phyloP scores from a whole-genome alignment of 805 yeast genomes.

The Kluyveromyces aestuarii region DNA sequence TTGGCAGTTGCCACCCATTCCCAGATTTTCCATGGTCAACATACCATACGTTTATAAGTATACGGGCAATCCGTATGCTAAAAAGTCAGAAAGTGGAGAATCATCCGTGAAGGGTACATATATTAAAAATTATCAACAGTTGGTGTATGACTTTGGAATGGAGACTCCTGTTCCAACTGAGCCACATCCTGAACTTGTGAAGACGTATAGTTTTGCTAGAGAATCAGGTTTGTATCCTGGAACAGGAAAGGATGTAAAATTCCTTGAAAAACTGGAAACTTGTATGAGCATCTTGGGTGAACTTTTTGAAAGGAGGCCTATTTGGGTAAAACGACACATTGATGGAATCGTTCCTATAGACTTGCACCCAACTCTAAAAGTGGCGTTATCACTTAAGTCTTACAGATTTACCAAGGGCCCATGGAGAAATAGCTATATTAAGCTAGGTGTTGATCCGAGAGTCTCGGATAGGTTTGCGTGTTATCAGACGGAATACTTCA shows the following conservation, averaged over 20 bases:
- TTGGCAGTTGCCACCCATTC: conserved; percentile 66
- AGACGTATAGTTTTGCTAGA: conserved; percentile 34
- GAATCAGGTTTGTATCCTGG: conserved; percentile 26
- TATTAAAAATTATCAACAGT: conserved; percentile 34
- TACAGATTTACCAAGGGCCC: conserved; percentile 85
- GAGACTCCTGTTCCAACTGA: conserved; percentile 37
- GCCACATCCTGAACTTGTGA: conserved; percentile 42
- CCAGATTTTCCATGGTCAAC: conserved; percentile 65
- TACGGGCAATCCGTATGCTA: conserved; percentile 57
- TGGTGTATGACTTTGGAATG: conserved; percentile 38
- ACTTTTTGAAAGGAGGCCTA: conserved; percentile 63
- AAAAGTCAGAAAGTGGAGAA: conserved; percentile 46
- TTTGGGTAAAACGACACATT: conserved; percentile 78
- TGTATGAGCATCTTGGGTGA: conserved; percentile 25
- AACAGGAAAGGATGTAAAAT: conserved; percentile 26
- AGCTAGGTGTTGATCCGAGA: conserved; percentile 72
- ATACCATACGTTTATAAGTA: conserved; percentile 74
- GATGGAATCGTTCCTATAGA: conserved; percentile 41
- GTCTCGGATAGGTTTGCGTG: conserved; percentile 42
- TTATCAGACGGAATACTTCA: conserved; percentile 82
- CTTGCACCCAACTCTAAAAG: conserved; percentile 41
- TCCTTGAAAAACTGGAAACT: conserved; percentile 21
- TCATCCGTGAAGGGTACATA: conserved; percentile 36
- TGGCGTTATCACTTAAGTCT: conserved; percentile 77
- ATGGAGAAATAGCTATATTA: conserved; percentile 82